Base-by-base conservation (phyloP, 371 early-diverging fungal genomes). In the Mortierella sp. region DNA sequence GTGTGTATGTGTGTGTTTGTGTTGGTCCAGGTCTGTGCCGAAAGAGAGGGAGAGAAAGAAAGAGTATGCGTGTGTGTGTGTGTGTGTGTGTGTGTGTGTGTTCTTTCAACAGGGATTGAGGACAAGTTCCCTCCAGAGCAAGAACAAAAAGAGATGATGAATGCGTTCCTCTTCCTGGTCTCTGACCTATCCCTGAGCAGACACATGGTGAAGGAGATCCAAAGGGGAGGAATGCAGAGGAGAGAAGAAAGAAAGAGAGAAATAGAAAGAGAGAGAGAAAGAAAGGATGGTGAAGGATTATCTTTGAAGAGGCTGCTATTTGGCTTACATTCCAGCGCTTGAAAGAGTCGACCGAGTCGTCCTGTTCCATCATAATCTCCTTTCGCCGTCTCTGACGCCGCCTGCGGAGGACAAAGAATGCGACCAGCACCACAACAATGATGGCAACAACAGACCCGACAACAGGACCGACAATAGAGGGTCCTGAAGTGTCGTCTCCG, bases 281-380 rank as follows among this genome's bases (percentile, higher is more conserved):
- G 21, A 62, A 1, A 62, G 26, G 19, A n/a, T 18, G n/a, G 37
- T 21, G 0, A 21, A 25, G 14, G 21, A 4, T 26, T 9, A 3
- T 21, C 23, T 50, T 16, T 50, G 4, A 14, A 50, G 50, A 53
- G 37, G 37, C 37, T 37, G 37, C n/a, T 56, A 28, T 57, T n/a
- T n/a, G 16, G 37, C 37, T 57, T 28, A 37, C 61, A 60, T 68
- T 43, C 65, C 68, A 71, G 0, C 72, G 67, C 52, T 76, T 76
- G 62, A 64, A 67, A 1, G 71, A 68, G 26, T 76, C 76, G 26
- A 68, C 30, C 51, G 63, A 70, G 28, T 71, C 76, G 30, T 76
- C 76, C 44, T 70, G 68, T 19, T 71, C 57, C 37, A 62, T 45
- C 75, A 66, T 70, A 43, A 66, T 50, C 18, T 29, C 25, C 47